Percentiles rank a stretch among this genome's conserved stretches.
These are phyloP conservation scores for Tricholoma sp. DNA, from an alignment of 768 basidiomycete genomes.

Conservation along the genomic window DNA sequence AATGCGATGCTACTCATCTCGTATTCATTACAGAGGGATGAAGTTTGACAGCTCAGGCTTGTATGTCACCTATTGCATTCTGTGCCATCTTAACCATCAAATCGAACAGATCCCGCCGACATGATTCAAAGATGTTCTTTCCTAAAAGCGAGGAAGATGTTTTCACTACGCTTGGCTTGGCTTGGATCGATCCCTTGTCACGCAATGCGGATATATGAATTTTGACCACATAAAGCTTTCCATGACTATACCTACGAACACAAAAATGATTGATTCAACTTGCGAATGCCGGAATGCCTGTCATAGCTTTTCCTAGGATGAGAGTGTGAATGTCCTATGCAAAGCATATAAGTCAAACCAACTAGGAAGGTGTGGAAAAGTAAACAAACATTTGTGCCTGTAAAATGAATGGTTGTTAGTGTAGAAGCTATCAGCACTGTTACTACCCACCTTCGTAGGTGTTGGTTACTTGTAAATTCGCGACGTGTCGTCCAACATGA, in stretches of 20 bases:
- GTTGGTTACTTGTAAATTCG: conserved; percentile 92
- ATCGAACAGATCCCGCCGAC: conserved; percentile 47
- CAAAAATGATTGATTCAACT: conserved; percentile 33
- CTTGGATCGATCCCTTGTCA: conserved; percentile 65
- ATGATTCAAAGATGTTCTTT: conserved; percentile 54
- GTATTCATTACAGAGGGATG: conserved; percentile 44
- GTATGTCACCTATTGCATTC: conserved; percentile 35
- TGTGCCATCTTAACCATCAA: not conserved
- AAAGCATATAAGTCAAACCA: conserved; percentile 1
- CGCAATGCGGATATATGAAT: conserved; percentile 62
- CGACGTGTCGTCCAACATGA: conserved; percentile 91
- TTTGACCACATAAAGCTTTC: no score
- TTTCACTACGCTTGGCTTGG: conserved; percentile 63
- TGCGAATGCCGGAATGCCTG: conserved; percentile 81
- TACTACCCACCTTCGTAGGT: conserved; percentile 77
- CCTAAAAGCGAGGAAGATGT: conserved; percentile 68
- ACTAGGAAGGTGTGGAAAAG: conserved; percentile 6
- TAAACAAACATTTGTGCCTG: conserved; percentile 55
- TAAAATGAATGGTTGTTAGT: conserved; percentile 1
- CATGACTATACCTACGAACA: not conserved
- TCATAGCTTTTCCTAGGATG: conserved; percentile 90
- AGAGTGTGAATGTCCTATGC: conserved; percentile 84
- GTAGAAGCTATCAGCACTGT: not conserved
- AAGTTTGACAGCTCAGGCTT: conserved; percentile 84
- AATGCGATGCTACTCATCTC: not conserved